phyloP scores from a whole-genome alignment of 345 rosid genomes.

The Ricinus communis region DNA sequence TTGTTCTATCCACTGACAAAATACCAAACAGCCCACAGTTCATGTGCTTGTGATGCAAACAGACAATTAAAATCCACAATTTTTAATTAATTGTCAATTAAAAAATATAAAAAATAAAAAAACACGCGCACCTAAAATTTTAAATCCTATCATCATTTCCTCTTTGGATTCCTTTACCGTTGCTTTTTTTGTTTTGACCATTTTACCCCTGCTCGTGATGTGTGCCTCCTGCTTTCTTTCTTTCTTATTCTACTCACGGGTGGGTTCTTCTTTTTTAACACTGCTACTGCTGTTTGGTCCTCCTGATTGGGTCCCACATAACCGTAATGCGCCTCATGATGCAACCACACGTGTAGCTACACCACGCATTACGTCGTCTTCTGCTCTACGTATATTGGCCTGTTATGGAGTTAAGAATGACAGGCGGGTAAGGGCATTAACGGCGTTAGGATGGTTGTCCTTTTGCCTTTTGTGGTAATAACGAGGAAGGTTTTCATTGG shows the following conservation, averaged over 20 bases:
- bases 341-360: constrained; percentile 18
- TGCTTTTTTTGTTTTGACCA: neutral
- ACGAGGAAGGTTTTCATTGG: constrained; percentile 13
- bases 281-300: too few relatives aligned
- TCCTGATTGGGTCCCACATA: neutral
- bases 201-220: constrained; percentile 19
- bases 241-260: constrained; percentile 12
- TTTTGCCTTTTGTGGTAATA: neutral
- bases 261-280: neutral
- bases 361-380: neutral
- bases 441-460: neutral
- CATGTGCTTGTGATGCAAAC: neutral
- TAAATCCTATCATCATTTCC: neutral
- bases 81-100: too few relatives aligned
- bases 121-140: neutral
- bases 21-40: neutral
- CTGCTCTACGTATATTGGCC: neutral
- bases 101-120: too few relatives aligned
- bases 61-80: neutral
- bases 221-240: too few relatives aligned
- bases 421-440: neutral
- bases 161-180: constrained; percentile 33
- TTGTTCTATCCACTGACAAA: neutral
- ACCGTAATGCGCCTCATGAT: constrained; percentile 28
- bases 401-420: neutral